Conservation (phyloP, 23 red algal species). For the Gracilaria caudata region DNA sequence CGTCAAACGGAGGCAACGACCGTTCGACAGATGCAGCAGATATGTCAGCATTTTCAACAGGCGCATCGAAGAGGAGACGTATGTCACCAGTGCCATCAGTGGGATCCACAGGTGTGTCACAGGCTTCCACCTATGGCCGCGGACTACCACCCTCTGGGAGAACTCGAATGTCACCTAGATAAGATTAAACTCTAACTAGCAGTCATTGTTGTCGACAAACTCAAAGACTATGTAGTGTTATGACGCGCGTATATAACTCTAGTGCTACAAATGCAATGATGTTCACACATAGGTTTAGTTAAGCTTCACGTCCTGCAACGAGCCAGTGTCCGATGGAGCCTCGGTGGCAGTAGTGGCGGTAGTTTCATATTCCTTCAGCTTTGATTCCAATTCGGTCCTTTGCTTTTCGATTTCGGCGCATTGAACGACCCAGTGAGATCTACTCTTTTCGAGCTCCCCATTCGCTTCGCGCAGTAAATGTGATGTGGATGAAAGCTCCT, state of each 20-base stretch:
- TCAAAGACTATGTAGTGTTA: background rate
- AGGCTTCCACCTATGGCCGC: slow-evolving; percentile 28
- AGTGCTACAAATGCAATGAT: background rate
- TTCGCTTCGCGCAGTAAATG: slow-evolving; percentile 46
- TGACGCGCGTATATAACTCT: background rate
- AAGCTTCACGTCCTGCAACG: slow-evolving; percentile 64
- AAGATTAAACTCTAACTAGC: slow-evolving; percentile 47
- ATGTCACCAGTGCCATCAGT: slow-evolving; percentile 61
- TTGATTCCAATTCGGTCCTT: slow-evolving; percentile 41
- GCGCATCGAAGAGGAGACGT: slow-evolving; percentile 26
- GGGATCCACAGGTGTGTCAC: slow-evolving; percentile 18
- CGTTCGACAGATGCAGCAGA: slow-evolving; percentile 23
- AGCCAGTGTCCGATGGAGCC: slow-evolving; percentile 30
- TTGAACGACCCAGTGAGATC: slow-evolving; percentile 67
- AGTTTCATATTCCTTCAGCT: slow-evolving; percentile 47
- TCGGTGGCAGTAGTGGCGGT: background rate
- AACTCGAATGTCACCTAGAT: slow-evolving; percentile 50
- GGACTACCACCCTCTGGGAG: slow-evolving; percentile 52
- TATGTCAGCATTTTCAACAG: slow-evolving; percentile 29
- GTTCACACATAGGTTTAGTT: slow-evolving; percentile 7
- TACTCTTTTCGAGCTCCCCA: slow-evolving; percentile 68
- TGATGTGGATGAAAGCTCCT: slow-evolving; percentile 27
- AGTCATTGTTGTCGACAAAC: slow-evolving; percentile 33
- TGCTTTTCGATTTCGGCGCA: slow-evolving; percentile 71
- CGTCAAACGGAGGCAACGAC: slow-evolving; percentile 35